A percentile compares a stretch with the other conserved stretches of the same genome.
Conservation (phyloP, 495 filamentous ascomycete genomes). For the Sporormia fimetaria region DNA sequence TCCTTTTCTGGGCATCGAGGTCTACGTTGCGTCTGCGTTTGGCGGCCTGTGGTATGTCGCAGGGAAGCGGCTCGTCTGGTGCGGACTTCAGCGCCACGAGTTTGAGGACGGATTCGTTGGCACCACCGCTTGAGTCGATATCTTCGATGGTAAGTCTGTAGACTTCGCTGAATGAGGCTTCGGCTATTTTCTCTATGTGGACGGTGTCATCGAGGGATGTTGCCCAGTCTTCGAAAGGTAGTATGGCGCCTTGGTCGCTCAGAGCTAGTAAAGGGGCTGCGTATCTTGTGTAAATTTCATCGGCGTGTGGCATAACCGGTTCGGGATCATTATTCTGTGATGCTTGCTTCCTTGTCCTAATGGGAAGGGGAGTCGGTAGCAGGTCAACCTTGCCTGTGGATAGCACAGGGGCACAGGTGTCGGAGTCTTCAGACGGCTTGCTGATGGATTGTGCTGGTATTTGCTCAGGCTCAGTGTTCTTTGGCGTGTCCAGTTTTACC, state of each 20-base stretch:
- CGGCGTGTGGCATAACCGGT: not conserved
- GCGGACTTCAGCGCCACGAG: slow-evolving; percentile 33
- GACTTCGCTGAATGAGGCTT: slow-evolving; percentile 58
- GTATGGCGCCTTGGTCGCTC: slow-evolving; percentile 9
- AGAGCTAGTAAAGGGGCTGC: slow-evolving; percentile 14
- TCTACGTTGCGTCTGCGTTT: slow-evolving; percentile 1
- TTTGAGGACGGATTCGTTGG: slow-evolving; percentile 38
- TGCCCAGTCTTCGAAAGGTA: slow-evolving; percentile 36
- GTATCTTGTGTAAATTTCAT: slow-evolving; percentile 10
- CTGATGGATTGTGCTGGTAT: no score
- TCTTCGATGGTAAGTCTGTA: slow-evolving; percentile 46
- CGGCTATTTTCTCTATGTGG: slow-evolving; percentile 51
- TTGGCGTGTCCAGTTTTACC: no score
- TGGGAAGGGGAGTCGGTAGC: no score
- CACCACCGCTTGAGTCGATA: slow-evolving; percentile 27
- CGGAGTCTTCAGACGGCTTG: no score
- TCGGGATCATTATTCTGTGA: slow-evolving; percentile 1
- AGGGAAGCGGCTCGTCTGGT: slow-evolving; percentile 21
- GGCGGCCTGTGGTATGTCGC: not conserved
- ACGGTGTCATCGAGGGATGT: slow-evolving; percentile 40
- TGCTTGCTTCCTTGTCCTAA: not conserved
- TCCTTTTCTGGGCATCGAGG: slow-evolving; percentile 28
- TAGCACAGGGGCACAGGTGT: no score
- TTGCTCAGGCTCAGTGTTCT: no score
- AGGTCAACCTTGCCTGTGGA: no score